phyloP scores from a whole-genome alignment of 2,329 filamentous ascomycete genomes.

The Pseudogymnoascus sp. region DNA sequence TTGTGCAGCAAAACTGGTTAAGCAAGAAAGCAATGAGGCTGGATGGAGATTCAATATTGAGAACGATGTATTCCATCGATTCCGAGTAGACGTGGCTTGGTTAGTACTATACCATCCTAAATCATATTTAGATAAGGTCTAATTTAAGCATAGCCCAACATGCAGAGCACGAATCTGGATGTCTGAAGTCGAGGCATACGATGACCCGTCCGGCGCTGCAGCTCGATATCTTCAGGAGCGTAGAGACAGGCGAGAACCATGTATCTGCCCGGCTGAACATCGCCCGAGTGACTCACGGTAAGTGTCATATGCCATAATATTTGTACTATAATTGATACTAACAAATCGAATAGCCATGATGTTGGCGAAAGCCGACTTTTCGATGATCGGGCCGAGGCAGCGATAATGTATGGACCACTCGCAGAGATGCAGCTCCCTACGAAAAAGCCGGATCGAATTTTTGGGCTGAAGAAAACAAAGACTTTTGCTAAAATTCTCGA shows the following conservation, averaged over 20 bases:
- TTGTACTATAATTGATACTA: neutral
- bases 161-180: slow-evolving; percentile 13
- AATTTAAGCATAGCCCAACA: slow-evolving; percentile 10
- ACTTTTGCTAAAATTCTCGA: slow-evolving; percentile 11
- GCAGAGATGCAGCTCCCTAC: slow-evolving; percentile 7
- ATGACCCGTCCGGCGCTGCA: neutral
- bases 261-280: neutral
- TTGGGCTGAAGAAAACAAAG: slow-evolving; percentile 14
- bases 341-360: neutral
- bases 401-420: neutral
- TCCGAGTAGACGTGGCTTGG: slow-evolving; percentile 14
- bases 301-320: neutral
- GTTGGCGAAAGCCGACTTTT: neutral
- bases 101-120: neutral
- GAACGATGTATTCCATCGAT: slow-evolving; percentile 8
- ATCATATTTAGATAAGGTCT: slow-evolving; percentile 3
- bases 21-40: slow-evolving; percentile 1
- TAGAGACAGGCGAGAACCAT: neutral
- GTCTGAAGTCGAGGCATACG: slow-evolving; percentile 12
- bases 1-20: neutral
- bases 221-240: neutral
- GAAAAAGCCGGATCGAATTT: slow-evolving; percentile 14
- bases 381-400: neutral
- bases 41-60: neutral
- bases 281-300: neutral